A percentile compares a stretch with the other conserved stretches of the same genome.
These are phyloP conservation scores for Ceriops decandra DNA, from an alignment of 345 rosid genomes.

Conservation along the genomic window DNA sequence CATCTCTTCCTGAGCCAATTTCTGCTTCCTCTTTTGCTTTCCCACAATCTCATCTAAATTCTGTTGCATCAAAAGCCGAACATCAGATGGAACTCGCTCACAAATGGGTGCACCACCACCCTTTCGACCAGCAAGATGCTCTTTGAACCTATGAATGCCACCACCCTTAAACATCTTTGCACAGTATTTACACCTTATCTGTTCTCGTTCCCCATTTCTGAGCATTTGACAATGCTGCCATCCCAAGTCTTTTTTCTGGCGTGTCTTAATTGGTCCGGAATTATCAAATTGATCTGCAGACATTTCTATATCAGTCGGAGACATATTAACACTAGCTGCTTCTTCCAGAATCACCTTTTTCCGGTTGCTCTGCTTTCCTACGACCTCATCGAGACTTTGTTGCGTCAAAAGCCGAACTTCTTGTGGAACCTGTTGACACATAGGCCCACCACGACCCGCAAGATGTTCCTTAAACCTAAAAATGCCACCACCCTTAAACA, in stretches of 20 bases:
- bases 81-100: slow-evolving; percentile 18
- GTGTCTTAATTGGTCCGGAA: background rate
- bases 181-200: slow-evolving; percentile 30
- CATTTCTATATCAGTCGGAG: background rate
- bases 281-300: slow-evolving; percentile 27
- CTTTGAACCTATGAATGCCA: slow-evolving; percentile 35
- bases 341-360: slow-evolving; percentile 8
- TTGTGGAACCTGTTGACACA: slow-evolving; percentile 20
- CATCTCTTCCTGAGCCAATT: background rate
- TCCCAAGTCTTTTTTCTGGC: slow-evolving; percentile 25
- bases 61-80: slow-evolving; percentile 25
- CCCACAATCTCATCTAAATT: slow-evolving; percentile 14
- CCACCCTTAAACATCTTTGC: slow-evolving; percentile 32
- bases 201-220: slow-evolving; percentile 6
- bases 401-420: slow-evolving; percentile 22
- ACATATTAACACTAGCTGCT: background rate
- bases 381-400: slow-evolving; percentile 17
- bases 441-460: slow-evolving; percentile 27
- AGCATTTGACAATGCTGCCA: slow-evolving; percentile 25
- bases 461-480: slow-evolving; percentile 32
- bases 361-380: slow-evolving; percentile 4
- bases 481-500: slow-evolving; percentile 35
- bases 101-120: slow-evolving; percentile 25
- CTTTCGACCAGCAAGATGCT: slow-evolving; percentile 36
- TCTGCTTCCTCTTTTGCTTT: slow-evolving; percentile 16